phyloP scores from a whole-genome alignment of 108 stramenopile genomes.

The Schizochytrium sp. region DNA sequence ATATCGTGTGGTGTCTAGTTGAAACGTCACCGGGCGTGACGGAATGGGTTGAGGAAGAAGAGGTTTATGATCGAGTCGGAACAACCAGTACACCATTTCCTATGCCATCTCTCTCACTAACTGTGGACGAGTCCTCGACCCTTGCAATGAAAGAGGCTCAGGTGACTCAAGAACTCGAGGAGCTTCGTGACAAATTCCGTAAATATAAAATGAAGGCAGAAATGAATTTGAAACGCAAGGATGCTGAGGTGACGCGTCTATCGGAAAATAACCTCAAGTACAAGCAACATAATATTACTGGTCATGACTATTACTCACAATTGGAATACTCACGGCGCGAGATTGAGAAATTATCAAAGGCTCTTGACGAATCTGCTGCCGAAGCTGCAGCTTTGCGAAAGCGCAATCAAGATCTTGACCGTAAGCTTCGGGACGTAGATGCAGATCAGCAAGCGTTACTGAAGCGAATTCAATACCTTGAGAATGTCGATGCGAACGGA shows the following conservation, averaged over 20 bases:
- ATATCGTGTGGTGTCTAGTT: not conserved
- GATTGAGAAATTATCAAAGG: not conserved
- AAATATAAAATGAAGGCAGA: constrained; percentile 15
- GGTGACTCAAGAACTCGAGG: not conserved
- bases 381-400: not conserved
- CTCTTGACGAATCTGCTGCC: not conserved
- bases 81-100: constrained; percentile 2
- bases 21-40: not conserved
- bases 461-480: not conserved
- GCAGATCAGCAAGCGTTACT: not conserved
- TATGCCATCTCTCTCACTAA: not conserved
- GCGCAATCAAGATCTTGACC: constrained; percentile 2
- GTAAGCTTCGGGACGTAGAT: not conserved
- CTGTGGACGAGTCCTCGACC: not conserved
- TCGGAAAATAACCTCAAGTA: constrained; percentile 37
- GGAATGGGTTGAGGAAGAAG: constrained; percentile 33
- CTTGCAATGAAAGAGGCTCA: not conserved
- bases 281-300: constrained; percentile 32
- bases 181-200: constrained; percentile 7
- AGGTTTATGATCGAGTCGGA: not conserved
- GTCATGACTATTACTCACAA: constrained; percentile 55
- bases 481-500: not conserved
- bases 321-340: constrained; percentile 23
- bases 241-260: constrained; percentile 45
- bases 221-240: constrained; percentile 17